Base-by-base conservation (phyloP, 169 alveolate species). In the Plasmodium cynomolgi region DNA sequence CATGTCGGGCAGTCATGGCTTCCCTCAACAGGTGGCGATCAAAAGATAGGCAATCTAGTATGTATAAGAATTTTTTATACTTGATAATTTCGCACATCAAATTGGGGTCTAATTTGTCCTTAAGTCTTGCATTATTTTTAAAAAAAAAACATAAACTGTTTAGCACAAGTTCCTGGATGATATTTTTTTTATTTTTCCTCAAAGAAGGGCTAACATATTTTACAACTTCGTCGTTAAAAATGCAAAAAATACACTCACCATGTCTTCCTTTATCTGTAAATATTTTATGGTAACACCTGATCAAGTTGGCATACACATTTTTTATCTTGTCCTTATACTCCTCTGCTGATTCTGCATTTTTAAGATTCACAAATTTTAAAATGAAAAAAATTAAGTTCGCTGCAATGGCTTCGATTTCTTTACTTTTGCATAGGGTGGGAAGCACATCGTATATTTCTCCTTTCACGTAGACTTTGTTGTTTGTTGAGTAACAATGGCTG, bases 131-230 rank as follows among this genome's bases (percentile, higher is more conserved):
- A 81, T 91, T 91, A 72, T 81, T 91, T 72, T 81, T 54, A n/a
- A 91, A 91, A 91, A 71, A 91, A 73, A 91, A 91, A 41, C 37
- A 8, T 44, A 91, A 91, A 47, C 95, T 91, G 77, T 91, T 91
- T 73, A 91, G 44, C 37, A 91, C 47, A 71, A 91, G 11, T 50
- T 91, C 95, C 54, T 91, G 92, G 47, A 91, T 82, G 23, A 72
- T 81, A 17, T 58, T 82, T 91, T 81, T 91, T 91, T 91, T 81
- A 26, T 44, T 91, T 41, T 41, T 81, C 58, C 39, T 91, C 77
- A 91, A 91, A 26, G 91, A 50, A 0, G 95, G 95, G 26, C 95
- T 91, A 91, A 81, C 90, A 26, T 26, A n/a, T 56, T 81, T 68
- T 33, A 91, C 37, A 71, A 81, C 11, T n/a, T 91, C 73, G 11